Percentiles rank a stretch among this genome's conserved stretches.
Evolutionary conservation across 768 basidiomycete species (phyloP).

Genomic region (Clitopilus hobsonii): DNA sequence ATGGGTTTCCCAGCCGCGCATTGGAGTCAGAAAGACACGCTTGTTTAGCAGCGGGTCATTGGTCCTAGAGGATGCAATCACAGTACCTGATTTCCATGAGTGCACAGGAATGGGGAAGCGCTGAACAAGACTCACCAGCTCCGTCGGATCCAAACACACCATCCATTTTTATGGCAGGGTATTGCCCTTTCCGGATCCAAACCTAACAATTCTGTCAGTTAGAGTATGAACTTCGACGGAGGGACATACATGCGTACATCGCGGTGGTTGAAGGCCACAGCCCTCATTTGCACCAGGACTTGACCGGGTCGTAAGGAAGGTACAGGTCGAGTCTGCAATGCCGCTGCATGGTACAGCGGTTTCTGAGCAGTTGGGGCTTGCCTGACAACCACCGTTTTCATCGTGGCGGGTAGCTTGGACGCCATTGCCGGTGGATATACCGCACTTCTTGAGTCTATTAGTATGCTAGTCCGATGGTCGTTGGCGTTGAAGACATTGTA

Average conservation of each 20-base stretch:
- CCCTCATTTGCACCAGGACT: conserved; percentile 62
- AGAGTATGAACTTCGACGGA: background rate
- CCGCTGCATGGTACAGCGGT: conserved; percentile 53
- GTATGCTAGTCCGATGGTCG: no score
- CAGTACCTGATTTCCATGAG: conserved; percentile 39
- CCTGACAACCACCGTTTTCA: conserved; percentile 45
- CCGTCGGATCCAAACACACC: conserved; percentile 69
- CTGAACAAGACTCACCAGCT: conserved; percentile 48
- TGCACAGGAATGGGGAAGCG: background rate
- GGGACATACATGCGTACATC: conserved; percentile 39
- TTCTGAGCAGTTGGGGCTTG: conserved; percentile 32
- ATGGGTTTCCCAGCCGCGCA: conserved; percentile 69
- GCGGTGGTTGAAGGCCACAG: conserved; percentile 74
- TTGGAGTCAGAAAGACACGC: conserved; percentile 73
- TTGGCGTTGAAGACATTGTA: background rate
- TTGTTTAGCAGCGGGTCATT: conserved; percentile 53
- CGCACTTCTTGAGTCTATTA: no score
- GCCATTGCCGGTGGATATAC: conserved; percentile 1
- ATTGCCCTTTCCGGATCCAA: conserved; percentile 68
- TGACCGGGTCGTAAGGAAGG: conserved; percentile 50
- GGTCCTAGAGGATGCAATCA: conserved; percentile 51
- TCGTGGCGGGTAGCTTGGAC: conserved; percentile 32
- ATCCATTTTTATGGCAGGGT: conserved; percentile 58
- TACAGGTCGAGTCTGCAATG: conserved; percentile 44
- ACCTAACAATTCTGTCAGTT: conserved; percentile 34